Evolutionary conservation across 1,139 yeast species (phyloP).

Genomic region (Scheffersomyces insectosa): DNA sequence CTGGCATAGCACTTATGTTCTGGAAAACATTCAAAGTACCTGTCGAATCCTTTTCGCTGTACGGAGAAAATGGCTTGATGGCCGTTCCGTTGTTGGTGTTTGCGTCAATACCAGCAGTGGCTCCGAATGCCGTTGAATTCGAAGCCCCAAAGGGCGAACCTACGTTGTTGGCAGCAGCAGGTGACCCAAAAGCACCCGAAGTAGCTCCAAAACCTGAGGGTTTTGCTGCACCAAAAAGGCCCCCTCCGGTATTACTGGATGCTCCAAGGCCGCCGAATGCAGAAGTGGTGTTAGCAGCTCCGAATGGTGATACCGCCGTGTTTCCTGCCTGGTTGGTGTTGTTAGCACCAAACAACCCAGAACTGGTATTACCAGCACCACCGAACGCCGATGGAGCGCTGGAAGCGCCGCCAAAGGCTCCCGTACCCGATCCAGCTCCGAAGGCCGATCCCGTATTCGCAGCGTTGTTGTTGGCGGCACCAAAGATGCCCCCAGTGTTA

Average conservation of each 20-base stretch:
- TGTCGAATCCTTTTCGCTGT: slow-evolving; percentile 71
- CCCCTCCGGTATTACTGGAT: slow-evolving; percentile 19
- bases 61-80: slow-evolving; percentile 63
- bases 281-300: slow-evolving; percentile 13
- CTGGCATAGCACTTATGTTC: slow-evolving; percentile 86
- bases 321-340: slow-evolving; percentile 28
- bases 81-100: slow-evolving; percentile 68
- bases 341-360: slow-evolving; percentile 43
- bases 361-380: slow-evolving; percentile 12
- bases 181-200: slow-evolving; percentile 11
- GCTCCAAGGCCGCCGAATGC: slow-evolving; percentile 26
- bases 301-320: slow-evolving; percentile 23
- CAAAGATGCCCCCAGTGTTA: background rate
- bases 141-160: slow-evolving; percentile 29
- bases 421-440: slow-evolving; percentile 4
- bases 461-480: background rate
- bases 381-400: slow-evolving; percentile 9
- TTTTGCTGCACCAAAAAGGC: slow-evolving; percentile 26
- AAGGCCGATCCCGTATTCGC: background rate
- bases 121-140: slow-evolving; percentile 24
- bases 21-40: slow-evolving; percentile 64
- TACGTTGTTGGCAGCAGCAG: slow-evolving; percentile 19
- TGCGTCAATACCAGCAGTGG: slow-evolving; percentile 35
- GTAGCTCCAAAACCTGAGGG: slow-evolving; percentile 25
- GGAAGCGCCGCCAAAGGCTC: slow-evolving; percentile 32